Base-by-base conservation (phyloP, 78 protist species). In the Mantamonas sphyraenae region DNA sequence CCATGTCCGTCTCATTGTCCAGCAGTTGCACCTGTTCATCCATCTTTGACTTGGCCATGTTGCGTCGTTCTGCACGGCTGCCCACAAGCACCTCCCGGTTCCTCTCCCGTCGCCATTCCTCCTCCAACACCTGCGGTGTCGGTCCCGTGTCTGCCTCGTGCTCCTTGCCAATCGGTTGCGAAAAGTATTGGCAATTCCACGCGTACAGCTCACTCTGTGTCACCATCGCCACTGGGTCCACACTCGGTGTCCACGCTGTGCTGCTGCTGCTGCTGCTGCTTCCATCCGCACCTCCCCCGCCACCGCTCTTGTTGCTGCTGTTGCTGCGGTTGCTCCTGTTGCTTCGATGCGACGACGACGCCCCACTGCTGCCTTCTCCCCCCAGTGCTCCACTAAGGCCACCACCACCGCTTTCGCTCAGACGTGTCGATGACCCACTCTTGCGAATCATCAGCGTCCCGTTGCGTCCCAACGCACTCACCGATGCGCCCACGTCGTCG, bases 101-200 rank as follows among this genome's bases (percentile, higher is more conserved):
- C 37, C 86, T 33, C 66, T 74, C 68, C 59, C 68, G 57, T 22
- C 79, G 55, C 86, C 86, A 75, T 63, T 69, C 73, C 86, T 75
- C 73, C 61, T 81, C 86, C 20, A 75, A 40, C 7, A 53, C 38
- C 66, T 67, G 76, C 33, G 76, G 63, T 24, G 86, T 66, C 22
- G n/a, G 34, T 61, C n/a, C n/a, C n/a, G n/a, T n/a, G n/a, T n/a
- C n/a, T n/a, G n/a, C n/a, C n/a, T n/a, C n/a, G n/a, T 81, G 80
- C 34, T 53, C 33, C 20, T 81, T 79, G 28, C 77, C 86, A 51
- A 20, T 51, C 57, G 22, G 30, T 51, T 20, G 20, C 22, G 82
- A 71, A 35, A 83, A 83, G 12, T 70, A 72, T 19, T 64, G 30
- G 38, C 88, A 83, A 28, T 73, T 61, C 83, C 83, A 83, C 51